phyloP scores from a whole-genome alignment of 1,139 yeast genomes.

The Sugiyamaella neomexicana region DNA sequence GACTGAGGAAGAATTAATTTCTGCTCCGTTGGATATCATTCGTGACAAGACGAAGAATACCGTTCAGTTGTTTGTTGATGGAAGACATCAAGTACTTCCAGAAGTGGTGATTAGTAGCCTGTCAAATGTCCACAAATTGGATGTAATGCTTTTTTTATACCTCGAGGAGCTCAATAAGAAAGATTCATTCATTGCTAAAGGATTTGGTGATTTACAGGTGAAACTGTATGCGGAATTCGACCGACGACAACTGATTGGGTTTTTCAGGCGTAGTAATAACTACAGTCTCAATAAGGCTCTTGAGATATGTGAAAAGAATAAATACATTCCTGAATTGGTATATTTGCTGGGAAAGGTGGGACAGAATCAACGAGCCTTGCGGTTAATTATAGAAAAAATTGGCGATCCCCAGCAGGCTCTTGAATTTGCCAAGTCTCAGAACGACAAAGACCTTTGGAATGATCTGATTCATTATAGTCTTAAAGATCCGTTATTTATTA shows the following conservation, averaged over 20 bases:
- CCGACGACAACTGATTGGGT: slow-evolving; percentile 53
- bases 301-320: slow-evolving; percentile 55
- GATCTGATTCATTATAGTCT: slow-evolving; percentile 69
- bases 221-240: slow-evolving; percentile 63
- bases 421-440: slow-evolving; percentile 69
- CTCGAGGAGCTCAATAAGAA: slow-evolving; percentile 54
- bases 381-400: slow-evolving; percentile 70
- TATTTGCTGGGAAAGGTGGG: slow-evolving; percentile 83
- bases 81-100: slow-evolving; percentile 65
- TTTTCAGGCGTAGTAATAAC: slow-evolving; percentile 52
- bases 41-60: slow-evolving; percentile 47
- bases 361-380: slow-evolving; percentile 70
- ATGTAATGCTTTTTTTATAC: slow-evolving; percentile 57
- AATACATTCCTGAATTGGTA: slow-evolving; percentile 68
- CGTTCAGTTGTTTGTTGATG: slow-evolving; percentile 58
- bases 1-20: slow-evolving; percentile 40
- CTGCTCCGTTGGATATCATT: slow-evolving; percentile 49
- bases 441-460: slow-evolving; percentile 78
- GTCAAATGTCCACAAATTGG: slow-evolving; percentile 35
- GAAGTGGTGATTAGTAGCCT: slow-evolving; percentile 51
- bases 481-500: slow-evolving; percentile 70
- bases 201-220: slow-evolving; percentile 67
- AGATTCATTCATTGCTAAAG: slow-evolving; percentile 56
- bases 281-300: slow-evolving; percentile 75
- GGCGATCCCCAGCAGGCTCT: slow-evolving; percentile 82